These are phyloP conservation scores for Quercus phellos DNA, from an alignment of 331 rosid genomes.

Conservation along the genomic window DNA sequence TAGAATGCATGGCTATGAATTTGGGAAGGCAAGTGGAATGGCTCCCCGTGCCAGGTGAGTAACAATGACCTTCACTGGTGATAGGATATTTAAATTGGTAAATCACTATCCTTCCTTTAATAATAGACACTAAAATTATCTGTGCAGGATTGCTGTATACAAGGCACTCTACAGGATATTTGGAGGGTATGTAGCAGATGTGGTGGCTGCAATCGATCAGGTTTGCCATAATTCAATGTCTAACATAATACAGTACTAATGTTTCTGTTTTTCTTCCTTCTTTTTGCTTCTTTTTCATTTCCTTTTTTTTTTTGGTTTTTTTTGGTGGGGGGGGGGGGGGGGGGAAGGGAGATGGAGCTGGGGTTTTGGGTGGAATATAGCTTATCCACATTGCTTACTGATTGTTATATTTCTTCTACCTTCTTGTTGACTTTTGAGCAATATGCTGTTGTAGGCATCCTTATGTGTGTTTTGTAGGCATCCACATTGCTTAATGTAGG, in stretches of 20 bases:
- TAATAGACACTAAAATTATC: slow-evolving; percentile 18
- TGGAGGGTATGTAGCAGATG: slow-evolving; percentile 98
- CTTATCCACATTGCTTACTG: neutral
- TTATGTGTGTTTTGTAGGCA: neutral
- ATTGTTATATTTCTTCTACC: neutral
- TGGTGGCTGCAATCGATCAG: slow-evolving; percentile 99
- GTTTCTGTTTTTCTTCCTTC: neutral
- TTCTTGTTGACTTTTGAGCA: neutral
- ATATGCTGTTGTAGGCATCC: neutral
- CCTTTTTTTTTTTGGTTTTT: neutral
- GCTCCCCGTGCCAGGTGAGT: slow-evolving; percentile 99
- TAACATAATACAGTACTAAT: neutral
- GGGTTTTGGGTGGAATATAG: neutral
- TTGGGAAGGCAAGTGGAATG: slow-evolving; percentile 99
- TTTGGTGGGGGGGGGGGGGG: neutral
- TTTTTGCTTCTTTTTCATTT: neutral
- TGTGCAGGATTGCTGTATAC: slow-evolving; percentile 92
- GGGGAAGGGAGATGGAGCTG: no score
- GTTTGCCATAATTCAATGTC: slow-evolving; percentile 34
- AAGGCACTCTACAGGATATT: slow-evolving; percentile 96
- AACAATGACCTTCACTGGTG: slow-evolving; percentile 12
- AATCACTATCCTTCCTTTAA: slow-evolving; percentile 25
- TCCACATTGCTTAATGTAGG: no score
- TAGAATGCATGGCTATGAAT: slow-evolving; percentile 91
- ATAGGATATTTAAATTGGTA: slow-evolving; percentile 23